Evolutionary conservation across 805 yeast genomes (phyloP).

Genomic region (Kuraishia piskuri): DNA sequence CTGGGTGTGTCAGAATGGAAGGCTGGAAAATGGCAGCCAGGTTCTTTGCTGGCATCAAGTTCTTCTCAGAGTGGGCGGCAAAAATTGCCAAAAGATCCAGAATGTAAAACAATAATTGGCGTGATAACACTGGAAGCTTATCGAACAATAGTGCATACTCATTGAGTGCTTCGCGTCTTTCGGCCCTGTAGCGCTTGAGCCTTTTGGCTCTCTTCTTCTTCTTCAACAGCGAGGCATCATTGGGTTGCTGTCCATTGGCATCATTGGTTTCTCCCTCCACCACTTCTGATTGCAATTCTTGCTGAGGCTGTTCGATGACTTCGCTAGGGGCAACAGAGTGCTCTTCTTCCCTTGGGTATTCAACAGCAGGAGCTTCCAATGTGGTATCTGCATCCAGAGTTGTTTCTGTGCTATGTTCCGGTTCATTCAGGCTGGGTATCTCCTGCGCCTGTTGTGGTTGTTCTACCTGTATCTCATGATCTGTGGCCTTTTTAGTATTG

Average conservation of each 20-base stretch:
- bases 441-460: not conserved
- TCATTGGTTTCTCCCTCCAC: not conserved
- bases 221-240: not conserved
- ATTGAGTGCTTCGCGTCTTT: conserved; percentile 58
- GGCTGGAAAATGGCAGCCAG: conserved; percentile 97
- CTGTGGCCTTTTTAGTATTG: not conserved
- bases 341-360: not conserved
- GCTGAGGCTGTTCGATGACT: not conserved
- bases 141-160: conserved; percentile 65
- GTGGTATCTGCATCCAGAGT: conserved; percentile 2
- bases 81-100: conserved; percentile 82
- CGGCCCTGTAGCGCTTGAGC: conserved; percentile 51
- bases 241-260: not conserved
- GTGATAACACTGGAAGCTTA: conserved; percentile 65
- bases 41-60: conserved; percentile 88
- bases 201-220: conserved; percentile 32
- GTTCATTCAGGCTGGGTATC: not conserved
- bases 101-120: conserved; percentile 77
- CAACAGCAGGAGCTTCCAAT: conserved; percentile 11
- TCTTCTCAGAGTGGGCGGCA: conserved; percentile 65
- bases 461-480: not conserved
- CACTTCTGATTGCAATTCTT: not conserved
- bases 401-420: not conserved
- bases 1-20: conserved; percentile 86
- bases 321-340: not conserved